Base-by-base conservation (phyloP, 2,329 filamentous ascomycete genomes). In the Aspergillus nomiae region DNA sequence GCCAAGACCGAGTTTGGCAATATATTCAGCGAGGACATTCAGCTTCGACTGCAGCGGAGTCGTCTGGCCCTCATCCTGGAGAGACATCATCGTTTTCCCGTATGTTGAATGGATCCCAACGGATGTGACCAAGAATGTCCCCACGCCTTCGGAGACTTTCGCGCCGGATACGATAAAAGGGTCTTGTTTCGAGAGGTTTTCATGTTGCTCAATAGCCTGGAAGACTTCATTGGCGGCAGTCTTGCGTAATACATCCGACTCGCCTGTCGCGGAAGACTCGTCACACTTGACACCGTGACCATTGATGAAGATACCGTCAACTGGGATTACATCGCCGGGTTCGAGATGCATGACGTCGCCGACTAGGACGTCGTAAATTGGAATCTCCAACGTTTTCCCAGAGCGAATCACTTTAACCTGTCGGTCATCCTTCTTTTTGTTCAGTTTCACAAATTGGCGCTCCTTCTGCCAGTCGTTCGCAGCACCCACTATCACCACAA, bases 391-490 rank as follows among this genome's bases (percentile, higher is more conserved):
- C 0, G 87, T 88, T 69, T 84, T 87, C 34, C 90, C 92, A 1
- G 90, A 93, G n/a, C 92, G 88, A 58, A 91, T 81, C 11, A 92
- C 88, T 65, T 92, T 92, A 69, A 94, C 87, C 56, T 85, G 81
- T 36, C 91, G 85, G 71, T 92, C 89, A 56, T 92, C 88, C 76
- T 94, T 94, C 73, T 92, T 92, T 75, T 87, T 87, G 77, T 93
- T 93, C 63, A 94, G 80, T 75, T 92, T 92, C 45, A 91, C 89
- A 70, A 94, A 94, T 71, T 92, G 90, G 53, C 89, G 85, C 74
- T 93, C 91, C 76, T 93, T 93, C 71, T 94, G 91, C 85, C 88
- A 94, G 73, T 94, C 91, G 67, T 92, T 94, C 38, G 89, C 80
- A n/a, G 91, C 90, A 64, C 90, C 91, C 24, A 92, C 91, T 24